phyloP scores from a whole-genome alignment of 2,329 filamentous ascomycete genomes.

The Colletotrichum musae region DNA sequence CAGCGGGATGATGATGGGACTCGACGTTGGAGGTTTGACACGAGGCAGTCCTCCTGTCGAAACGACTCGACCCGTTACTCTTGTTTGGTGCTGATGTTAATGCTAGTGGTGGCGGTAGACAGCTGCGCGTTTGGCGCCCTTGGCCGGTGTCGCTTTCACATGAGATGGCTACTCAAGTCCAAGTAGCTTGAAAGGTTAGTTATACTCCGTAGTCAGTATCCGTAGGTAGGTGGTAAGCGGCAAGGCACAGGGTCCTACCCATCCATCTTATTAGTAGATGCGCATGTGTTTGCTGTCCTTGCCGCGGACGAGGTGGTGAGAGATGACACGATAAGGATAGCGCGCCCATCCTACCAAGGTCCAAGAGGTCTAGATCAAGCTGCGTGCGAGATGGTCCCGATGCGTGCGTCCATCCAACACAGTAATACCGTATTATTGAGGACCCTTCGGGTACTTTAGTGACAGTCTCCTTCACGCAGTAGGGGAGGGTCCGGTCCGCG shows the following conservation, averaged over 20 bases:
- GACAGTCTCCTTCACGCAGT: too few relatives aligned
- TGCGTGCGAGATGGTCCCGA: slow-evolving; percentile 4
- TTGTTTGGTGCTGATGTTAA: background rate
- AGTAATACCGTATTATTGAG: too few relatives aligned
- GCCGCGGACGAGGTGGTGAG: background rate
- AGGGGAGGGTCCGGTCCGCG: too few relatives aligned
- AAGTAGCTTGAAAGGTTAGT: too few relatives aligned
- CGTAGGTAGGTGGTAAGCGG: too few relatives aligned
- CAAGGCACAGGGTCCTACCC: background rate
- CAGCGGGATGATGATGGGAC: slow-evolving; percentile 33
- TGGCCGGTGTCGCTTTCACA: slow-evolving; percentile 25
- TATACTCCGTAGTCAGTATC: too few relatives aligned
- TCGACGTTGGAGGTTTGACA: slow-evolving; percentile 24
- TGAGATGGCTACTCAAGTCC: slow-evolving; percentile 7
- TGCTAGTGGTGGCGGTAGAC: slow-evolving; percentile 5
- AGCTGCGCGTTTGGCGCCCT: slow-evolving; percentile 2
- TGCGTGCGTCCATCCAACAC: slow-evolving; percentile 12
- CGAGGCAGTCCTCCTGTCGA: slow-evolving; percentile 3
- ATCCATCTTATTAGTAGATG: background rate
- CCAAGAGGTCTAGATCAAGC: too few relatives aligned
- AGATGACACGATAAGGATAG: slow-evolving; percentile 17
- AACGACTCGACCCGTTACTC: slow-evolving; percentile 4
- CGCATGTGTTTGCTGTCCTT: slow-evolving; percentile 28
- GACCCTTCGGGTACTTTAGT: too few relatives aligned
- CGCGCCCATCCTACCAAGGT: slow-evolving; percentile 23